A percentile compares a stretch with the other conserved stretches of the same genome.
Conservation (phyloP, 129 eudicot species). For the Escallonia rubra region DNA sequence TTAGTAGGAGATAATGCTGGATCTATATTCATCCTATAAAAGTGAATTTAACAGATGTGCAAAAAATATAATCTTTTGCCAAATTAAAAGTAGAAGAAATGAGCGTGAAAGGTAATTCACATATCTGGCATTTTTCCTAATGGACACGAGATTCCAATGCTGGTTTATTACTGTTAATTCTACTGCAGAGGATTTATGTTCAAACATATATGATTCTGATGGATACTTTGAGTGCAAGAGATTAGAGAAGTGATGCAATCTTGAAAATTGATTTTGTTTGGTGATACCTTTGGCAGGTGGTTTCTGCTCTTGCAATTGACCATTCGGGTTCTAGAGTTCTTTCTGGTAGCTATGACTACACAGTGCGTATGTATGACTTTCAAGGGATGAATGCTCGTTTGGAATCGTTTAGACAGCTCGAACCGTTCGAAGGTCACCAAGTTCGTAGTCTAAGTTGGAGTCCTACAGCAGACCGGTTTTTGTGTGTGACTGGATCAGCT, state of each 20-base stretch:
- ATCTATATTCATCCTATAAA: no score
- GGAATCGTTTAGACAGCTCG: constrained; percentile 91
- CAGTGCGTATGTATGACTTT: constrained; percentile 95
- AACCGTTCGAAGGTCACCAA: constrained; percentile 99
- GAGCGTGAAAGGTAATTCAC: no score
- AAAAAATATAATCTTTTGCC: no score
- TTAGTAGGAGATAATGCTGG: no score
- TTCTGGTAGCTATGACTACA: constrained; percentile 92
- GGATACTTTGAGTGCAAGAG: no score
- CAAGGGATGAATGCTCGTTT: constrained; percentile 99
- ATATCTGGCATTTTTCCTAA: no score
- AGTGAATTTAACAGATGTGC: no score
- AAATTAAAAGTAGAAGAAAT: no score
- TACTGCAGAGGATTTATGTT: no score
- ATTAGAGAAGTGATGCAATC: not conserved
- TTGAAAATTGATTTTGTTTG: not conserved
- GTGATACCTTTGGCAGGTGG: constrained; percentile 57
- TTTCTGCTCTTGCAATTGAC: constrained; percentile 91
- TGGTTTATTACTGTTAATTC: no score
- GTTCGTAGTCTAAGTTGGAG: constrained; percentile 97
- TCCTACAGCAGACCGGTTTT: constrained; percentile 80
- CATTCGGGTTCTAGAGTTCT: constrained; percentile 92
- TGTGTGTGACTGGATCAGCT: constrained; percentile 97
- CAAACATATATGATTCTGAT: no score
- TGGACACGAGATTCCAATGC: no score